Conservation (phyloP, 2,329 filamentous ascomycete genomes). For the Ophiostoma sp. region DNA sequence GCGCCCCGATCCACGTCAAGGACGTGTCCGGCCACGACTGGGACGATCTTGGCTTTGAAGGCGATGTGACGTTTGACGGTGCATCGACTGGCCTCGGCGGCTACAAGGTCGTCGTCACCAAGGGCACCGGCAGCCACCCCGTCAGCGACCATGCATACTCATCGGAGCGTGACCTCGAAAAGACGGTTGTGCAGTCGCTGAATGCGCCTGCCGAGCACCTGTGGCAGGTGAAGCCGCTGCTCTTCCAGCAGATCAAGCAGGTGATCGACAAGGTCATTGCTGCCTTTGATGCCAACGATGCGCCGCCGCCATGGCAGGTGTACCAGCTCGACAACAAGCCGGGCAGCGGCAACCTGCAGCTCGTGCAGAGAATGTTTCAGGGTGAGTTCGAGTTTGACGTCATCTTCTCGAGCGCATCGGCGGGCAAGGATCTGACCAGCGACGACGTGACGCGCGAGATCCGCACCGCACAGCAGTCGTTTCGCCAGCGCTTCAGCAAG, state of each 20-base stretch:
- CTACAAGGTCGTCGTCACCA: slow-evolving; percentile 72
- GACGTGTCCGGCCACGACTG: slow-evolving; percentile 43
- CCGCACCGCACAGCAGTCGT: slow-evolving; percentile 58
- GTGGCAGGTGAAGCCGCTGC: slow-evolving; percentile 72
- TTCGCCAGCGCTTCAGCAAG: slow-evolving; percentile 67
- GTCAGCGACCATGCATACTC: slow-evolving; percentile 64
- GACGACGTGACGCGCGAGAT: slow-evolving; percentile 67
- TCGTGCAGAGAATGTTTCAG: slow-evolving; percentile 87
- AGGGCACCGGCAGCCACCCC: slow-evolving; percentile 59
- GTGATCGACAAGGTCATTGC: slow-evolving; percentile 46
- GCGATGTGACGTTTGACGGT: slow-evolving; percentile 65
- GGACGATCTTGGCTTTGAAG: slow-evolving; percentile 41
- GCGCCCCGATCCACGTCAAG: slow-evolving; percentile 53
- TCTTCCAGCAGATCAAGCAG: slow-evolving; percentile 51
- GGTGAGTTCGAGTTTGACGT: slow-evolving; percentile 91
- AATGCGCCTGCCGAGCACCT: slow-evolving; percentile 59
- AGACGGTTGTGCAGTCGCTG: slow-evolving; percentile 70
- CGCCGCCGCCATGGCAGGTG: slow-evolving; percentile 76
- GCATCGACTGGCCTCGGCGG: slow-evolving; percentile 66
- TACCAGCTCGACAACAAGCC: slow-evolving; percentile 71
- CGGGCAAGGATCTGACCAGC: slow-evolving; percentile 48
- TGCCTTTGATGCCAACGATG: slow-evolving; percentile 50
- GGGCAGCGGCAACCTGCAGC: slow-evolving; percentile 70
- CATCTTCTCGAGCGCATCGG: slow-evolving; percentile 75
- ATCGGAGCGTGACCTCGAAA: slow-evolving; percentile 64